Evolutionary conservation across 1,284 basidiomycete genomes (phyloP).

Genomic region (Amylostereum areolatum): DNA sequence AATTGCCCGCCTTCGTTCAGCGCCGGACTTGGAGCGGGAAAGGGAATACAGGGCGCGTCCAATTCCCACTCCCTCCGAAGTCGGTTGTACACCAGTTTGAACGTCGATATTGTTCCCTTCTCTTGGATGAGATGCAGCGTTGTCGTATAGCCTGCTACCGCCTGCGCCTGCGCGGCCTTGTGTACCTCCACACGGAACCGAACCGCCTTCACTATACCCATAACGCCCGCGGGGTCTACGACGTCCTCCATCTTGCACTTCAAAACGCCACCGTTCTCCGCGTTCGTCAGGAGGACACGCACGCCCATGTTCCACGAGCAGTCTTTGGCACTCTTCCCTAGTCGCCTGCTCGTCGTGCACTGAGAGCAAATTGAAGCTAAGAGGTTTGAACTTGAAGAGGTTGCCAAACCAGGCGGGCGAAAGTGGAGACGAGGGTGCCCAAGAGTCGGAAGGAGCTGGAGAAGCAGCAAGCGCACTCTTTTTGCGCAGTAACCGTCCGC

Average conservation of each 20-base stretch:
- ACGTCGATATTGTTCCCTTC: constrained; percentile 77
- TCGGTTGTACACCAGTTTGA: constrained; percentile 68
- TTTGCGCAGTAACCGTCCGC: constrained; percentile 38
- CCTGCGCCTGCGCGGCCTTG: constrained; percentile 35
- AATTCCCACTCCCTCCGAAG: constrained; percentile 71
- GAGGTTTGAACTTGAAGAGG: constrained; percentile 83
- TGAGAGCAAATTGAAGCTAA: constrained; percentile 60
- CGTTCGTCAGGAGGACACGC: constrained; percentile 58
- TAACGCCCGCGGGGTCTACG: constrained; percentile 50
- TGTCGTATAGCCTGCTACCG: constrained; percentile 44
- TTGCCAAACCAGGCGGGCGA: constrained; percentile 86
- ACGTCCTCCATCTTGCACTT: constrained; percentile 63
- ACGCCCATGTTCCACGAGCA: constrained; percentile 72
- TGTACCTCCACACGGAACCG: constrained; percentile 77
- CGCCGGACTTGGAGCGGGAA: constrained; percentile 13
- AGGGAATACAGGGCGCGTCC: constrained; percentile 28
- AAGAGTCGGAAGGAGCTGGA: constrained; percentile 42
- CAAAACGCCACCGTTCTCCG: constrained; percentile 54
- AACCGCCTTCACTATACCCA: constrained; percentile 55
- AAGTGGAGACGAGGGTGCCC: constrained; percentile 39
- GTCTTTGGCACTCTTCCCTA: constrained; percentile 63
- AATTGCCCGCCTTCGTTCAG: constrained; percentile 22
- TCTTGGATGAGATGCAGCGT: constrained; percentile 73
- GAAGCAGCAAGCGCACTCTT: constrained; percentile 25
- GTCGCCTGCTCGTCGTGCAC: constrained; percentile 64